Evolutionary conservation across 306 rosid genomes (phyloP), one percentile per base, ranked within the genome.

Genomic region (Cicer chorassanicum): DNA sequence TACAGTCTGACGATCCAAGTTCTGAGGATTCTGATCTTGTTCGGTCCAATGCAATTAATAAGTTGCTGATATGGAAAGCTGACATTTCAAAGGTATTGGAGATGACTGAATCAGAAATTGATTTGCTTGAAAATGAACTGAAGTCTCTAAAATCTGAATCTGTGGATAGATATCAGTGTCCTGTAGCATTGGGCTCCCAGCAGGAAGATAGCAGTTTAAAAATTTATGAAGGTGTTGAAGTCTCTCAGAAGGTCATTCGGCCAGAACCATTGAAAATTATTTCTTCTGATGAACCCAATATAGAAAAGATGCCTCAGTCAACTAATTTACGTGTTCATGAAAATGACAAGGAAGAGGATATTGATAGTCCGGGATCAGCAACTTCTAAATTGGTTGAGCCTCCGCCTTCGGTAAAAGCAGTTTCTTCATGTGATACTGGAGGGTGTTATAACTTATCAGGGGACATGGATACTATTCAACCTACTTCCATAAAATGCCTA

Each of bases 281-380:
- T 74, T 84, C 90, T 41, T 74, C 85, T 70, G 83, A 68, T 44
- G 90, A 85, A 42, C 55, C 80, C 39, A 73, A 43, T 70, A 54
- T 2, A 34, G 92, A 78, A 80, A 84, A 86, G 83, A 68, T 83
- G 75, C 88, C 86, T 16, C 54, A 60, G 9, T 81, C 85, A 68
- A 75, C 82, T 70, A 83, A 85, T 48, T 68, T 80, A 69, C 81
- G 51, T 40, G 70, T 61, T 54, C 63, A 82, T 65, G 82, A 70
- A 65, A 74, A 74, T 77, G 77, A 39, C 7, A 87, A 86, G 78
- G 97, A 81, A 67, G 91, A 89, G 69, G 94, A 85, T 69, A 81
- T 88, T 75, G 99, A 94, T 82, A 90, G 98, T 82, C 98, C 96
- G 69, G 99, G 98, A 78, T 89, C 96, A 24, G 93, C 86, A 57